Percentiles rank a stretch among this genome's conserved stretches.
Conservation (phyloP, 2,329 filamentous ascomycete species). For the Ceratocystis alfenasii region DNA sequence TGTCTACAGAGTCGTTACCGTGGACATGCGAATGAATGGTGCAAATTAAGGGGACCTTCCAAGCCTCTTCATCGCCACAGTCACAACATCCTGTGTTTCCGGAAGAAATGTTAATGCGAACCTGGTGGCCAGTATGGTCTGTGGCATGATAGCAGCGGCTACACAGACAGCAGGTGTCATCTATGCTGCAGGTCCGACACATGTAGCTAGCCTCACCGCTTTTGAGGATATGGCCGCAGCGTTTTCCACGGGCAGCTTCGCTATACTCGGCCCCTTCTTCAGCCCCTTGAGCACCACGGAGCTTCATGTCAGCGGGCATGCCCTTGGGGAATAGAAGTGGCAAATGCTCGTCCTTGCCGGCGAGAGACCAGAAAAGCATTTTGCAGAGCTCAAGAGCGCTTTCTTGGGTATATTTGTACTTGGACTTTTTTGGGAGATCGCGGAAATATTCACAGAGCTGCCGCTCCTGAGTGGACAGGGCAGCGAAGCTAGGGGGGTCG, state of each 20-base stretch:
- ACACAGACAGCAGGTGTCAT: slow-evolving; percentile 92
- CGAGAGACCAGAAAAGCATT: slow-evolving; percentile 77
- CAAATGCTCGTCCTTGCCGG: slow-evolving; percentile 62
- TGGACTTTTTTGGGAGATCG: slow-evolving; percentile 59
- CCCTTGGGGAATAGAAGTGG: slow-evolving; percentile 63
- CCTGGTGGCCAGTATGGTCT: slow-evolving; percentile 86
- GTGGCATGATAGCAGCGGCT: slow-evolving; percentile 90
- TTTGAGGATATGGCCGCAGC: slow-evolving; percentile 96
- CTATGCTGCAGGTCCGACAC: slow-evolving; percentile 85
- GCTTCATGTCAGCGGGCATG: slow-evolving; percentile 55
- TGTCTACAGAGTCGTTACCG: slow-evolving; percentile 25
- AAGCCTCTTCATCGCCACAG: slow-evolving; percentile 91
- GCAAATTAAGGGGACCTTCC: slow-evolving; percentile 77
- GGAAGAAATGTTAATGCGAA: slow-evolving; percentile 74
- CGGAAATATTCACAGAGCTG: slow-evolving; percentile 74
- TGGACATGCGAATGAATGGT: slow-evolving; percentile 69
- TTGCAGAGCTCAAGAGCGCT: slow-evolving; percentile 62
- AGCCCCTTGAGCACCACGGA: slow-evolving; percentile 82
- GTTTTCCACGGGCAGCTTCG: slow-evolving; percentile 77
- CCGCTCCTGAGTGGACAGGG: slow-evolving; percentile 57
- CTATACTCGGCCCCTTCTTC: slow-evolving; percentile 91
- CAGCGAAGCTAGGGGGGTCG: neutral
- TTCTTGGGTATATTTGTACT: slow-evolving; percentile 61
- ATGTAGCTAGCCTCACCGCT: slow-evolving; percentile 84
- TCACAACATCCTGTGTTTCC: slow-evolving; percentile 96